Evolutionary conservation across 2,329 filamentous ascomycete species (phyloP).

Genomic region (Fusarium anguioides): DNA sequence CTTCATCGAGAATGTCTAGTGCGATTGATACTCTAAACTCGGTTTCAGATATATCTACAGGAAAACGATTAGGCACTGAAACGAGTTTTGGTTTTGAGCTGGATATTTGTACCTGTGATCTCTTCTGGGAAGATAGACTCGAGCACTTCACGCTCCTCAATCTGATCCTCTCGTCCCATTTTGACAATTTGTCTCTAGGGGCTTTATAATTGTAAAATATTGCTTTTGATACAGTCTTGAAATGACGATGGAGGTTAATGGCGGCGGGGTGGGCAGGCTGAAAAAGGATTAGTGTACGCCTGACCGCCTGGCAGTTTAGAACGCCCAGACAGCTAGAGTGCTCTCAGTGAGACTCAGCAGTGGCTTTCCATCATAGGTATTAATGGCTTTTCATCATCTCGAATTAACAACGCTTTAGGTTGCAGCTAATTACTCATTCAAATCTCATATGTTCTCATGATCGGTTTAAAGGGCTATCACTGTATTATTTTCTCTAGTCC

Average conservation of each 20-base stretch:
- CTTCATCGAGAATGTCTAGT: slow-evolving; percentile 80
- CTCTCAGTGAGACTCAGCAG: not conserved
- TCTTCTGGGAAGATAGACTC: slow-evolving; percentile 98
- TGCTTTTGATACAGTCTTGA: slow-evolving; percentile 20
- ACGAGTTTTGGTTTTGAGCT: slow-evolving; percentile 1
- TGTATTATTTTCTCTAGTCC: not conserved
- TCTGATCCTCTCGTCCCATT: slow-evolving; percentile 86
- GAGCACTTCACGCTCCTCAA: slow-evolving; percentile 96
- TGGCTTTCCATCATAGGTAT: not conserved
- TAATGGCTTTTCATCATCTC: not conserved
- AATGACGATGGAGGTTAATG: slow-evolving; percentile 36
- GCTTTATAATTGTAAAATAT: slow-evolving; percentile 9
- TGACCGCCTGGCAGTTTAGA: slow-evolving; percentile 53
- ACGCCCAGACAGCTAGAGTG: not conserved
- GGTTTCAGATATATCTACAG: slow-evolving; percentile 84
- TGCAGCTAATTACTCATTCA: not conserved
- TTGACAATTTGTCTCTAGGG: slow-evolving; percentile 8
- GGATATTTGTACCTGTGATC: slow-evolving; percentile 77
- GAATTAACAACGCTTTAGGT: not conserved
- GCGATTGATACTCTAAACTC: slow-evolving; percentile 87
- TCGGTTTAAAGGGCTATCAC: not conserved
- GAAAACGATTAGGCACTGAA: slow-evolving; percentile 22
- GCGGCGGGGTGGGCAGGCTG: slow-evolving; percentile 44
- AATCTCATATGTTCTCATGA: not conserved
- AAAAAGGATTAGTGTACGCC: slow-evolving; percentile 37